Conservation (phyloP, 495 filamentous ascomycete species). For the Viridothelium virens region DNA sequence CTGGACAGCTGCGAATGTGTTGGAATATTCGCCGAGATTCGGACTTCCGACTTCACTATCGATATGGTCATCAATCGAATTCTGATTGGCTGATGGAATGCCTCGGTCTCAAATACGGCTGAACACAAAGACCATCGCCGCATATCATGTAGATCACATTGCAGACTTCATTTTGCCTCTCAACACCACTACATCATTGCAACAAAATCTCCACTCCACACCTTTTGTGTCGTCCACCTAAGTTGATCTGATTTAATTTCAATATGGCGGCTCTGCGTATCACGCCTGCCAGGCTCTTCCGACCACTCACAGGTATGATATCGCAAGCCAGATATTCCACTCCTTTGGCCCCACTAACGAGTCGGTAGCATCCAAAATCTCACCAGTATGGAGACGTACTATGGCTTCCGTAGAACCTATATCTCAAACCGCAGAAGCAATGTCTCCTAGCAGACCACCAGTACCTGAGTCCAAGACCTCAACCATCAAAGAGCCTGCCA, state of each 20-base stretch:
- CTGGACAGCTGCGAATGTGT: neutral
- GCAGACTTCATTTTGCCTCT: slow-evolving; percentile 6
- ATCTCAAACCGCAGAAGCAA: slow-evolving; percentile 33
- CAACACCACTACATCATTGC: neutral
- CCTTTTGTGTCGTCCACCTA: too few relatives aligned
- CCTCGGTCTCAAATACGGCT: slow-evolving; percentile 9
- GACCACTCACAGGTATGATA: slow-evolving; percentile 1
- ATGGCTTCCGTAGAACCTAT: slow-evolving; percentile 48
- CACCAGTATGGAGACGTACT: slow-evolving; percentile 30
- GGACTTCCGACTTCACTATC: neutral
- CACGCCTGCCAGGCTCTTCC: slow-evolving; percentile 1
- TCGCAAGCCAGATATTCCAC: neutral
- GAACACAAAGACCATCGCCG: neutral
- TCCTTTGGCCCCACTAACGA: neutral
- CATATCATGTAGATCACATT: neutral
- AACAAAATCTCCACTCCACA: neutral
- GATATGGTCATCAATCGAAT: neutral
- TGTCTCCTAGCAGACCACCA: slow-evolving; percentile 30
- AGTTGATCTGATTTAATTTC: neutral
- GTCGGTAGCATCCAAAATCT: neutral
- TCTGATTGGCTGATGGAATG: slow-evolving; percentile 12
- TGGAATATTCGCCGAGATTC: slow-evolving; percentile 4
- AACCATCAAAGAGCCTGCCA: slow-evolving; percentile 48
- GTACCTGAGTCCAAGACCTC: slow-evolving; percentile 45
- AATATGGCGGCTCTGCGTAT: slow-evolving; percentile 1